Percentiles rank a stretch among this genome's conserved stretches.
Conservation (phyloP, 2,329 filamentous ascomycete genomes). For the Diaporthe helianthi region DNA sequence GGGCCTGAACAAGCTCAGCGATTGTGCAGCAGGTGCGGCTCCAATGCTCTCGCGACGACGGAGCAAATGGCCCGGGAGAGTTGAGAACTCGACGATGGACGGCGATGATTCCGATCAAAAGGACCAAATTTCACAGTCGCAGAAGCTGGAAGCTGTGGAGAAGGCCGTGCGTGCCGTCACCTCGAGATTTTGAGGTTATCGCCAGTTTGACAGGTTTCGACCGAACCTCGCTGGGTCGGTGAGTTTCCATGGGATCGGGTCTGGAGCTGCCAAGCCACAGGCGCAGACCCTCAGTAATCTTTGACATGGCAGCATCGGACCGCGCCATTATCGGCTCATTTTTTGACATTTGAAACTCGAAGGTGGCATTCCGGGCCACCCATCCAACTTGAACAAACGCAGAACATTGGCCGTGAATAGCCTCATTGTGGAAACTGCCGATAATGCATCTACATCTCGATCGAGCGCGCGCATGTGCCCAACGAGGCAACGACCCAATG, state of each 20-base stretch:
- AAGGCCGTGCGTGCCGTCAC: background rate
- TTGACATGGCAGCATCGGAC: constrained; percentile 9
- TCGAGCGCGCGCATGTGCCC: background rate
- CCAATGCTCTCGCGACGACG: constrained; percentile 1
- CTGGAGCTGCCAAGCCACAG: constrained; percentile 17
- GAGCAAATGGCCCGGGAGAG: constrained; percentile 21
- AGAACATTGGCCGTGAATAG: constrained; percentile 7
- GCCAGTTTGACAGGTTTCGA: constrained; percentile 5
- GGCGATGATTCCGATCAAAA: background rate
- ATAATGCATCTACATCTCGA: constrained; percentile 27
- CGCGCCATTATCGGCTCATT: constrained; percentile 19
- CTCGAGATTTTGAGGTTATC: constrained; percentile 20
- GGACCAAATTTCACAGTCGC: background rate
- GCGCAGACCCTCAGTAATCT: constrained; percentile 12
- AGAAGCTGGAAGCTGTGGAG: background rate
- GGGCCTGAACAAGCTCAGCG: constrained; percentile 15
- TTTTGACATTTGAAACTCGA: constrained; percentile 18
- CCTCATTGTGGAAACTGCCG: constrained; percentile 21
- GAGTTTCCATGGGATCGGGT: constrained; percentile 21
- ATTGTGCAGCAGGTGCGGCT: constrained; percentile 8
- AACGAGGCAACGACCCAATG: background rate
- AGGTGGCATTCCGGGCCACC: constrained; percentile 10
- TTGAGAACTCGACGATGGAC: background rate
- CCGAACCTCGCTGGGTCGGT: constrained; percentile 5
- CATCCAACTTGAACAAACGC: background rate